Conservation (phyloP, 169 alveolate genomes). For the Perkinsus chesapeaki region DNA sequence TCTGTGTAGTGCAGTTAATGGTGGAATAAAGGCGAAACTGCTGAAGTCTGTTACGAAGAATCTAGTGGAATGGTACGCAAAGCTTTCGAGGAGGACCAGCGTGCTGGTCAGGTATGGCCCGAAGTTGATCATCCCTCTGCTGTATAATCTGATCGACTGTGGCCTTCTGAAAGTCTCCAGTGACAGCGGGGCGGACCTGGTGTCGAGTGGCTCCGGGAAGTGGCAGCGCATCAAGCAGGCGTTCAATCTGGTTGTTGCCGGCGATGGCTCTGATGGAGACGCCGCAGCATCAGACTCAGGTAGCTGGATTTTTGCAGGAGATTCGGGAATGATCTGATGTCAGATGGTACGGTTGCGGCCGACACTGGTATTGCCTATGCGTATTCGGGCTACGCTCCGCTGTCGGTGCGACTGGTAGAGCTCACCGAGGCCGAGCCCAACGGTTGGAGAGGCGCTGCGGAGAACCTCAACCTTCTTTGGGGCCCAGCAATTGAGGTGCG, state of each 20-base stretch:
- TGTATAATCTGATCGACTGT: neutral
- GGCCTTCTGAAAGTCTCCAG: constrained; percentile 26
- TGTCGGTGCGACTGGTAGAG: constrained; percentile 50
- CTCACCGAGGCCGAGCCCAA: constrained; percentile 11
- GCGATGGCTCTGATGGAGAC: constrained; percentile 37
- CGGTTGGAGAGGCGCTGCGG: constrained; percentile 5
- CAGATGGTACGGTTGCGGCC: neutral
- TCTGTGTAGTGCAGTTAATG: constrained; percentile 44
- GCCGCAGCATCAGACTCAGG: constrained; percentile 23
- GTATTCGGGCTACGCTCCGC: constrained; percentile 61
- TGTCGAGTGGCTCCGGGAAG: constrained; percentile 39
- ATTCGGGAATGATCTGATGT: neutral
- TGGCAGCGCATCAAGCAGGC: constrained; percentile 42
- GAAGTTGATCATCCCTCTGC: neutral
- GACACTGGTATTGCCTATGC: constrained; percentile 34
- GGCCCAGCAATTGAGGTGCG: neutral
- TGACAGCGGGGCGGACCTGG: constrained; percentile 43
- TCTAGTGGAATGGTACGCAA: constrained; percentile 38
- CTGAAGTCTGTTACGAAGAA: constrained; percentile 45
- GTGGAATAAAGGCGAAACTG: constrained; percentile 45
- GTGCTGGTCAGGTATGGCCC: constrained; percentile 15
- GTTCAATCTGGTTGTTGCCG: constrained; percentile 41
- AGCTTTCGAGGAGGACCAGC: constrained; percentile 49
- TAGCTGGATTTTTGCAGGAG: neutral
- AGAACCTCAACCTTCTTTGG: neutral